Percentiles rank a stretch among this genome's conserved stretches.
phyloP scores from a whole-genome alignment of 495 filamentous ascomycete genomes.

The Astrocystis sublimbata region DNA sequence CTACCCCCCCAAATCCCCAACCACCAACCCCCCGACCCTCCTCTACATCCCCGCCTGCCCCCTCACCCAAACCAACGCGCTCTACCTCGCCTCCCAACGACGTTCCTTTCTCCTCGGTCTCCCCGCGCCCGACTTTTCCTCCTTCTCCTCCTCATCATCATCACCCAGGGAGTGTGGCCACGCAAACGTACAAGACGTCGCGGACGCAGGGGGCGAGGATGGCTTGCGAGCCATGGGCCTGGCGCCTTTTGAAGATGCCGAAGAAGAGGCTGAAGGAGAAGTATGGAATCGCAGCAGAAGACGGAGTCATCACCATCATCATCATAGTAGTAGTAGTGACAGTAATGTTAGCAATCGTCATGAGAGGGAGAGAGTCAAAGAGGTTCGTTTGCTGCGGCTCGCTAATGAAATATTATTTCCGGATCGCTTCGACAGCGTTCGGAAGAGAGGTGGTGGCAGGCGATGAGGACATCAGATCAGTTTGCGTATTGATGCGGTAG shows the following conservation, averaged over 20 bases:
- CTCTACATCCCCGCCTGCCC: conserved; percentile 84
- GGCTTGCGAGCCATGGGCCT: conserved; percentile 52
- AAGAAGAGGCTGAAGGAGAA: too few relatives aligned
- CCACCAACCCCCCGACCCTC: conserved; percentile 40
- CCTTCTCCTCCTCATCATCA: too few relatives aligned
- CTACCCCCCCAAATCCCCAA: too few relatives aligned
- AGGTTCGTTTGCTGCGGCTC: conserved; percentile 29
- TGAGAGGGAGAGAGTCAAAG: conserved; percentile 26
- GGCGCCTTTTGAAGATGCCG: conserved; percentile 36
- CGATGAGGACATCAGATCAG: not conserved
- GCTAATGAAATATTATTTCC: conserved; percentile 51
- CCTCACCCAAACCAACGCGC: conserved; percentile 73
- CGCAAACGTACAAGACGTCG: conserved; percentile 51
- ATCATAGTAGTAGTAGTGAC: conserved; percentile 22
- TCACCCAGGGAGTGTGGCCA: conserved; percentile 58
- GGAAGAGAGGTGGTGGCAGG: conserved; percentile 12
- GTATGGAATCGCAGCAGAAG: too few relatives aligned
- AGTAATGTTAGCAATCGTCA: not conserved
- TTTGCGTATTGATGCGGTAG: not conserved
- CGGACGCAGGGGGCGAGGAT: conserved; percentile 45
- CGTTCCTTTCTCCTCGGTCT: conserved; percentile 55
- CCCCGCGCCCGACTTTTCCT: conserved; percentile 13
- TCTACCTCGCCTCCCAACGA: conserved; percentile 71
- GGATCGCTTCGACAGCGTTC: conserved; percentile 40
- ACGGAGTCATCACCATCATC: not conserved